phyloP scores from a whole-genome alignment of 352 stramenopile species.

The Globisporangium sylvaticum region DNA sequence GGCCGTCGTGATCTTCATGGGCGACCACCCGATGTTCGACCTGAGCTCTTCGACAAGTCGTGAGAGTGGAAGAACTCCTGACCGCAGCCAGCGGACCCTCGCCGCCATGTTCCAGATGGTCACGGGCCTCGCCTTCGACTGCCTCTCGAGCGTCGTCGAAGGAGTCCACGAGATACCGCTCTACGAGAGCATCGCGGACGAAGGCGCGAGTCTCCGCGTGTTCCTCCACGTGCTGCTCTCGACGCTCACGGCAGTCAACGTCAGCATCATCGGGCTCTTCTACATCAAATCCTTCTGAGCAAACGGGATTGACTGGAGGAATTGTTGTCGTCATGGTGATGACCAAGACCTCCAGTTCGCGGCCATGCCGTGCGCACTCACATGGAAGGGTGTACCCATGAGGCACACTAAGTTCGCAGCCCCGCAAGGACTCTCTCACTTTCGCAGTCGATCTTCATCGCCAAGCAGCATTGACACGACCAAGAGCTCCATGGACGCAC shows the following conservation, averaged over 20 bases:
- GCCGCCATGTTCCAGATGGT: conserved; percentile 14
- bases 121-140: conserved; percentile 26
- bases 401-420: no score
- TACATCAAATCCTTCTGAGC: conserved; percentile 3
- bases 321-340: background rate
- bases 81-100: conserved; percentile 9
- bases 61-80: background rate
- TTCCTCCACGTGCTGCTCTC: conserved; percentile 25
- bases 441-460: no score
- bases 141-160: conserved; percentile 32
- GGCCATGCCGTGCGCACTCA: no score
- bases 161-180: conserved; percentile 35
- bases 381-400: no score
- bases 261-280: conserved; percentile 21
- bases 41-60: background rate
- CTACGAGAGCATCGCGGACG: conserved; percentile 29
- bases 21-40: conserved; percentile 23
- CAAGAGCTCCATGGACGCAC: no score
- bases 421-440: no score
- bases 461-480: no score
- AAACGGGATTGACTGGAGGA: background rate
- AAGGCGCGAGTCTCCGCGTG: conserved; percentile 20
- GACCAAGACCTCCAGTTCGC: background rate
- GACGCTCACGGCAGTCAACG: conserved; percentile 24
- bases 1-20: conserved; percentile 20